A percentile compares a stretch with the other conserved stretches of the same genome.
Conservation (phyloP, 2,329 filamentous ascomycete species). For the Decorospora gaudefroyi region DNA sequence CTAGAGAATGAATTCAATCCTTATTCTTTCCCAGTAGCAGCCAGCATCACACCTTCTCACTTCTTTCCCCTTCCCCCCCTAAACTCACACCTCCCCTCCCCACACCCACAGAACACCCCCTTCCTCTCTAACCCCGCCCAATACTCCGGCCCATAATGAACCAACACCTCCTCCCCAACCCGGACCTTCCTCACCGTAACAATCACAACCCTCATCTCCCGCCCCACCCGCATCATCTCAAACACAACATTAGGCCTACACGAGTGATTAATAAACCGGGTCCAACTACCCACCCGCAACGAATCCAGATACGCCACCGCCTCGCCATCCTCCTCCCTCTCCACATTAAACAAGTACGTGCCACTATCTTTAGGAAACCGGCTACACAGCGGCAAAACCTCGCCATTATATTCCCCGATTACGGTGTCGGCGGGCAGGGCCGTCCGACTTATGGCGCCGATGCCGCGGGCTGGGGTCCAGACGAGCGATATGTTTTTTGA, state of each 20-base stretch:
- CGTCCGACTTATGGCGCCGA: background rate
- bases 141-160: conserved; percentile 2
- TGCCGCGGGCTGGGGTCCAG: background rate
- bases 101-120: conserved; percentile 1
- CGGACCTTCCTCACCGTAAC: background rate
- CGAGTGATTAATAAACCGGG: conserved; percentile 6
- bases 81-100: background rate
- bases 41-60: no score
- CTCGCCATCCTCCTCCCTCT: background rate
- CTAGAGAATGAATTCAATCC: no score
- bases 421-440: background rate
- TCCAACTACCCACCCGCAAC: conserved; percentile 4
- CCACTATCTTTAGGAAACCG: no score
- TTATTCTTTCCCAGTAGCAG: no score
- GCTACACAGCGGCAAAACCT: no score
- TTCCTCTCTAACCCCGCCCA: background rate
- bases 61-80: background rate
- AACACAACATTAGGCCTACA: background rate
- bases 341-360: no score
- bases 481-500: background rate
- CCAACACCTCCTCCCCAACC: conserved; percentile 1
- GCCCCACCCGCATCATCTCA: background rate
- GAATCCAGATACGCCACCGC: background rate
- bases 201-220: background rate
- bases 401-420: conserved; percentile 10